Conservation (phyloP, 352 stramenopile genomes). For the Phytophthora colocasiae region DNA sequence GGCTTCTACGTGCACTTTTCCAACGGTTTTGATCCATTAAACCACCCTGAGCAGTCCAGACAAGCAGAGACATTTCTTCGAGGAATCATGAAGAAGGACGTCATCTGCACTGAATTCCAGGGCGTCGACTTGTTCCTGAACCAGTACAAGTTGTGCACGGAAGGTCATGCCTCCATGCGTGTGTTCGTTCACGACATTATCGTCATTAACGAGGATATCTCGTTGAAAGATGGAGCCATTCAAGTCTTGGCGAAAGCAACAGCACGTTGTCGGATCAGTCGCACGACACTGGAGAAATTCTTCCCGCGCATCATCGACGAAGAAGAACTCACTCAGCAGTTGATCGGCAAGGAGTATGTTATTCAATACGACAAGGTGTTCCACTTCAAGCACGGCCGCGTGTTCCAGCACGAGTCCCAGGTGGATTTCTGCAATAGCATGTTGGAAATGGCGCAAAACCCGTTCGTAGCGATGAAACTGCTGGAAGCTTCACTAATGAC, state of each 20-base stretch:
- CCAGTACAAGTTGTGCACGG: constrained; percentile 52
- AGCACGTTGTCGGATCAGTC: constrained; percentile 51
- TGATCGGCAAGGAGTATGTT: constrained; percentile 67
- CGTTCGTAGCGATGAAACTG: constrained; percentile 63
- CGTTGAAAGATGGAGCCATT: constrained; percentile 27
- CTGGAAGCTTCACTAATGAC: constrained; percentile 61
- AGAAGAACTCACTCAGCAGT: constrained; percentile 54
- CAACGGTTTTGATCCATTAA: constrained; percentile 42
- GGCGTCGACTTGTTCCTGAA: constrained; percentile 59
- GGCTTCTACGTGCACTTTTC: constrained; percentile 58
- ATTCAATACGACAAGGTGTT: constrained; percentile 81
- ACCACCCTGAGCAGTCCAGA: constrained; percentile 22
- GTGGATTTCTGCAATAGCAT: constrained; percentile 61
- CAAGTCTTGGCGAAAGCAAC: constrained; percentile 52
- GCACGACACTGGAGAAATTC: constrained; percentile 50
- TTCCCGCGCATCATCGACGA: constrained; percentile 63
- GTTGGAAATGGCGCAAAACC: constrained; percentile 56
- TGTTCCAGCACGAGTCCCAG: constrained; percentile 69
- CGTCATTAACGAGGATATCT: constrained; percentile 35
- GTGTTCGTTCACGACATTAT: constrained; percentile 37
- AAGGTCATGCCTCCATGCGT: constrained; percentile 37
- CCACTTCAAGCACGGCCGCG: constrained; percentile 51
- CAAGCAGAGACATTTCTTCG: constrained; percentile 46
- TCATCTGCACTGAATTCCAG: constrained; percentile 60
- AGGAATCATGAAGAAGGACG: constrained; percentile 49